Base-by-base conservation (phyloP, 2,329 filamentous ascomycete genomes). In the Penicillium sp. region DNA sequence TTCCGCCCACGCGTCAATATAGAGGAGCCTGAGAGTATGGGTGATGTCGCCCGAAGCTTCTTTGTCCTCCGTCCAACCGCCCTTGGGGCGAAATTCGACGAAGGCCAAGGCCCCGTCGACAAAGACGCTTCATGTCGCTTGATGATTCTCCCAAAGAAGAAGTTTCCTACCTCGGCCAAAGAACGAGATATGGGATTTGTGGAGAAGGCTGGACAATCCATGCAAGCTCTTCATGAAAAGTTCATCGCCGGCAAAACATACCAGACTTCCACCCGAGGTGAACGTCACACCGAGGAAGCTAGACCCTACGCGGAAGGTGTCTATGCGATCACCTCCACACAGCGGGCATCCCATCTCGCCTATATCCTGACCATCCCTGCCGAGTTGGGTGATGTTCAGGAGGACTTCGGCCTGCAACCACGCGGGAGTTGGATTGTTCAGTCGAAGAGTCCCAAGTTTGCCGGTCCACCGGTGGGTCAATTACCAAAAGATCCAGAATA, bases 141-240 rank as follows among this genome's bases (percentile, higher is more conserved):
- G 4, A 78, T 95, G 50, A 86, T 88, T 0, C 75, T 97, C 19
- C 92, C 92, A 0, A 96, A 96, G 76, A 96, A 96, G 72, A 84
- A 85, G 2, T 84, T 94, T 10, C 92, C 92, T 0, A 82, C 82
- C 52, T 87, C 83, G 21, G 83, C 83, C 15, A 77, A 76, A 11
- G 90, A 95, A 64, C 79, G 85, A 11, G 92, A 91, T 76, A 88
- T 94, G 81, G 84, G 84, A 1, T 95, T 96, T 71, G 89, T 96
- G 1, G 90, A 95, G 70, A 92, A 92, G 73, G 78, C 84, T 0
- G 82, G 84, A 6, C 78, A 81, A 0, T 84, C 83, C 0, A 86
- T 92, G 66, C 78, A 86, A 27, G 81, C 88, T 7, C 78, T 96
- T n/a, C 88, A 87, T 67, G 85, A 89, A 4, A 82, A 83, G 6